Base-by-base conservation (phyloP, 805 yeast genomes). In the Starmerella etchellsii region DNA sequence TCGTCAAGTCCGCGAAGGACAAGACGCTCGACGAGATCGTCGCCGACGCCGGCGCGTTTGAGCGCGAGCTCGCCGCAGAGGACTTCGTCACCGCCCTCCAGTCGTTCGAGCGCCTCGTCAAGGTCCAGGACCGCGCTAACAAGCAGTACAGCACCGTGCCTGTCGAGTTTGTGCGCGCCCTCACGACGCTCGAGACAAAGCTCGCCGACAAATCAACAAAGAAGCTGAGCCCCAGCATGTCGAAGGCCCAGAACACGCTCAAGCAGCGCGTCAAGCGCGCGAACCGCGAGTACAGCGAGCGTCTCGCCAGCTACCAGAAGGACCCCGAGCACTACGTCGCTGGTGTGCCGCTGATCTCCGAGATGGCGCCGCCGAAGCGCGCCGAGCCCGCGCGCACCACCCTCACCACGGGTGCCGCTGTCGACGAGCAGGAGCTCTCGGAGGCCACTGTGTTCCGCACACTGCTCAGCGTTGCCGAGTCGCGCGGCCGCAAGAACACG, bases 401-500 rank as follows among this genome's bases (percentile, higher is more conserved):
- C 29, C 34, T 38, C 37, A 52, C 59, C 16, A 55, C 58, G 26
- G 44, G 53, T 34, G 52, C 65, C 66, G 50, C 31, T 14, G 36
- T 48, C 52, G 32, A 27, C 20, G 43, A 40, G 19, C 25, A 21
- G 25, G 57, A 52, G 31, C 51, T 58, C 34, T 48, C 65, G n/a
- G 44, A 64, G 42, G 68, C 65, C 15, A 70, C 67, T 42, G 76
- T 85, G 42, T 84, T 87, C 67, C 67, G 76, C 42, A 74, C 81
- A 27, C 69, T 91, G 59, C 73, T 78, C 59, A 62, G 74, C 40
- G 76, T 91, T 42, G 66, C 81, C 45, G 97, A 91, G 62, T 70
- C 85, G 37, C 78, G 98, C 66, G 98, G 98, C 68, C 87, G 87
- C 70, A 88, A 83, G 69, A 85, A 83, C 60, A 80, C 84, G 48